Percentiles rank a stretch among this genome's conserved stretches.
Evolutionary conservation across 768 basidiomycete genomes (phyloP).

Genomic region (Trametes cinnabarina): DNA sequence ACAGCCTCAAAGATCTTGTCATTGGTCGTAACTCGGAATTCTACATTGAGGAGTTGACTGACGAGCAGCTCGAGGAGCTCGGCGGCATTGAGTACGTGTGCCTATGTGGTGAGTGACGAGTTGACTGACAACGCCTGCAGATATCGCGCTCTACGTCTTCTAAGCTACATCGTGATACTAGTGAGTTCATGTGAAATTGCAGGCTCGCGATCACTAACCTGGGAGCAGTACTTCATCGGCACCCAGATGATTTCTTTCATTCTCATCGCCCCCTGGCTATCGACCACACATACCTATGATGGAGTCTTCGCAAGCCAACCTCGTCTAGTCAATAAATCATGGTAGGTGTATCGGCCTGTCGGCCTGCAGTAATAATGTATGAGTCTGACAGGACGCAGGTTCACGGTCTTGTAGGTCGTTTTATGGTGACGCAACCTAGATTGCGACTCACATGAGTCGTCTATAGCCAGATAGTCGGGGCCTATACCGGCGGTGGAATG

Average conservation of each 20-base stretch:
- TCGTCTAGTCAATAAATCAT: constrained; percentile 51
- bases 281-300: constrained; percentile 43
- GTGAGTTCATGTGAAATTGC: constrained; percentile 30
- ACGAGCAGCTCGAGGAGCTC: constrained; percentile 68
- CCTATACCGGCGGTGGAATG: constrained; percentile 70
- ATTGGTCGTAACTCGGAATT: constrained; percentile 63
- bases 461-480: constrained; percentile 26
- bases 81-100: constrained; percentile 68
- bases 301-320: constrained; percentile 49
- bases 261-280: constrained; percentile 62
- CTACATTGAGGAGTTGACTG: constrained; percentile 50
- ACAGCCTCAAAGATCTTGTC: constrained; percentile 38
- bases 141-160: constrained; percentile 48
- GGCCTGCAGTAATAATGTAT: not conserved
- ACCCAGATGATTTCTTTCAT: constrained; percentile 56
- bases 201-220: constrained; percentile 21
- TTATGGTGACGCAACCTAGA: no score
- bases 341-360: constrained; percentile 47
- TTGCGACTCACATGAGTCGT: not conserved
- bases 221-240: constrained; percentile 59
- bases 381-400: not conserved
- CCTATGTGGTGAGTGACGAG: no score
- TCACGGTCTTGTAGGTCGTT: constrained; percentile 10
- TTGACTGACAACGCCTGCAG: not conserved
- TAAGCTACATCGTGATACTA: constrained; percentile 48